These are phyloP conservation scores for Corylus heterophylla DNA, from an alignment of 306 rosid genomes.

Conservation along the genomic window DNA sequence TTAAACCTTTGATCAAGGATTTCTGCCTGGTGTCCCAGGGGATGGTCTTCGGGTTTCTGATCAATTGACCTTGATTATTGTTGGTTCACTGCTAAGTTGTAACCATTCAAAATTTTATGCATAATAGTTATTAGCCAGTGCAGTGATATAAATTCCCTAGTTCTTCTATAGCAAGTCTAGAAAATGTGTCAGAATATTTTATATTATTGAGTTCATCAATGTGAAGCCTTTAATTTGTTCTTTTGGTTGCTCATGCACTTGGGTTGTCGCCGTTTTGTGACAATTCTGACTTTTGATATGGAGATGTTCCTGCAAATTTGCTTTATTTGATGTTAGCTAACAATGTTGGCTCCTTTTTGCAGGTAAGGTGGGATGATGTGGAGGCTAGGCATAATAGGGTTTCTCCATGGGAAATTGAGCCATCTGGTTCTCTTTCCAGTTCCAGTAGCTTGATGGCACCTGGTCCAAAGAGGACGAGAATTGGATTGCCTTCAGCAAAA, in stretches of 20 bases:
- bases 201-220: background rate
- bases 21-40: background rate
- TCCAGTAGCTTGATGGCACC: slow-evolving; percentile 58
- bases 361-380: slow-evolving; percentile 96
- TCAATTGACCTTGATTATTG: background rate
- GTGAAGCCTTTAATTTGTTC: background rate
- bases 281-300: background rate
- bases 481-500: slow-evolving; percentile 53
- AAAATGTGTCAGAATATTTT: background rate
- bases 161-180: background rate
- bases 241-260: background rate
- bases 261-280: background rate
- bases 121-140: background rate
- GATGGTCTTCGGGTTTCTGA: background rate
- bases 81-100: background rate
- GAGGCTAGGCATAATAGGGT: slow-evolving; percentile 85
- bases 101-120: background rate
- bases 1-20: background rate
- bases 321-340: background rate
- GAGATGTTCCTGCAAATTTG: background rate
- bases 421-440: slow-evolving; percentile 68
- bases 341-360: slow-evolving; percentile 9
- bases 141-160: background rate
- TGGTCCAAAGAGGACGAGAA: slow-evolving; percentile 83
- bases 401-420: slow-evolving; percentile 98